Evolutionary conservation across 2,329 filamentous ascomycete genomes (phyloP), one percentile per base, ranked within the genome.

Genomic region (Nigrospora oryzae): DNA sequence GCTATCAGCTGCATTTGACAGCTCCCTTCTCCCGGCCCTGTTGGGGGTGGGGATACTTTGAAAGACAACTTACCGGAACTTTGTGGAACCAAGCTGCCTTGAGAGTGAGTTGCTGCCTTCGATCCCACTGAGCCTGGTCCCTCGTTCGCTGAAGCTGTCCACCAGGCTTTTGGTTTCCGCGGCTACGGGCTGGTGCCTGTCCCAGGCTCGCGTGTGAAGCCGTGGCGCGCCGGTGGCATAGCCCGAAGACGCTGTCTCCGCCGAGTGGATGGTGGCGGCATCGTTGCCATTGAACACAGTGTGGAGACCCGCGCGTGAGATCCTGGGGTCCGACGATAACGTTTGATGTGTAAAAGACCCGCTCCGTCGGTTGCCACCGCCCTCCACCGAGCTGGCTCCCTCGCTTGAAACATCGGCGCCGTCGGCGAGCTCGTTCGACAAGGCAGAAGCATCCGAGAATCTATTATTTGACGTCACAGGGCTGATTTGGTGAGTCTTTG

Each of bases 401-500:
- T 82, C 79, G 46, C 79, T 83, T 2, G 79, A 81, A 32, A 67
- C 63, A 46, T 81, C 77, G 34, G 67, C 74, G 30, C 59, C 60
- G 35, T 75, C 65, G n/a, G 63, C 53, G 14, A 67, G 49, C 4
- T 80, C 71, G 47, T 68, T 73, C 8, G 75, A 75, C n/a, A 78
- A 56, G 47, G 60, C 72, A 2, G 78, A 81, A 7, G 62, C 67
- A 37, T 79, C 77, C 0, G 77, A 77, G 46, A 74, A 70, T 15
- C 71, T 69, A 46, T 66, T 69, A 4, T 63, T 50, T 11, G 63
- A 62, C 13, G 66, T 64, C 37, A 64, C 70, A 40, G 67, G 64
- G 41, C 61, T 66, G 38, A 73, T 57, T 10, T 69, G 59, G 46
- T 90, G 85, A 32, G 75, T 81, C 57, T 73, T 81, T 16, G 86